Percentiles rank a stretch among this genome's conserved stretches.
Evolutionary conservation across 441 rosid species (phyloP).

Genomic region (Brassica balearica): DNA sequence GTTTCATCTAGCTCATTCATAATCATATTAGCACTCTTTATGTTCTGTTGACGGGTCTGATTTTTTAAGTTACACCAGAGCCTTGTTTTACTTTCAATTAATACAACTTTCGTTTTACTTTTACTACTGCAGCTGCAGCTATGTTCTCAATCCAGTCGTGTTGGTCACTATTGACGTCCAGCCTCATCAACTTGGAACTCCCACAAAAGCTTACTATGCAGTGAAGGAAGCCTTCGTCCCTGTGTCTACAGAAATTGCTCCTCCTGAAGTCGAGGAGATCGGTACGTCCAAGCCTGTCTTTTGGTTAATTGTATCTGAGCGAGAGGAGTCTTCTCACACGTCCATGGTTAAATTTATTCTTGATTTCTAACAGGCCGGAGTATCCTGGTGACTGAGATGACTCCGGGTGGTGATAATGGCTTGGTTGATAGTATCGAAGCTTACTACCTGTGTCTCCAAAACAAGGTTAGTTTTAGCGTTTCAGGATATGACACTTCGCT

Average conservation of each 20-base stretch:
- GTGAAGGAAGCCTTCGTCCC: slow-evolving; percentile 83
- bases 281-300: slow-evolving; percentile 47
- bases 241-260: slow-evolving; percentile 78
- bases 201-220: slow-evolving; percentile 66
- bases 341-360: not conserved
- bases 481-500: not conserved
- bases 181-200: slow-evolving; percentile 68
- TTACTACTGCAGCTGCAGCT: too few species aligned
- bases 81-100: not conserved
- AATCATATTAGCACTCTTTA: not conserved
- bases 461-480: not conserved
- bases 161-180: slow-evolving; percentile 71
- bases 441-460: not conserved
- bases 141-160: too few species aligned
- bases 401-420: not conserved
- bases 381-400: not conserved
- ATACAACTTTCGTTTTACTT: too few species aligned
- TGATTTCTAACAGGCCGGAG: not conserved
- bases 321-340: not conserved
- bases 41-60: slow-evolving; percentile 7
- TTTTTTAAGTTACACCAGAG: not conserved
- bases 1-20: slow-evolving; percentile 21
- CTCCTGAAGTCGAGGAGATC: slow-evolving; percentile 73
- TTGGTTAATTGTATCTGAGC: not conserved
- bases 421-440: not conserved